phyloP scores from a whole-genome alignment of 2,329 filamentous ascomycete species.

The Torrubiella hemipterigena region DNA sequence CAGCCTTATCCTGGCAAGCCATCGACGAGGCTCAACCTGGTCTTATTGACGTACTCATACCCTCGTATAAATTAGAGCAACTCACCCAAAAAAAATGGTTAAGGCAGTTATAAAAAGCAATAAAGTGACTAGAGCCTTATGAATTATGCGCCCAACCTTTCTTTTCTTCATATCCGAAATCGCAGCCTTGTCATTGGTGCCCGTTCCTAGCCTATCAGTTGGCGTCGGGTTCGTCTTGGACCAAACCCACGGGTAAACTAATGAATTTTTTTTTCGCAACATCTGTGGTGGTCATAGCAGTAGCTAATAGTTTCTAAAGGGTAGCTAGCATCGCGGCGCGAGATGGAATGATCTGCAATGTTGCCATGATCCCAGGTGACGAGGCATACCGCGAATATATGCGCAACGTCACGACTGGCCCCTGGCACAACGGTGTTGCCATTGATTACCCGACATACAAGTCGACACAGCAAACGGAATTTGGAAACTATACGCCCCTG shows the following conservation, averaged over 20 bases:
- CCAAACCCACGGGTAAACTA: background rate
- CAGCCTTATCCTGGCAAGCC: no score
- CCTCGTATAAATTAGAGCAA: no score
- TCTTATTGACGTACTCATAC: no score
- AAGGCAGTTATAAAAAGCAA: no score
- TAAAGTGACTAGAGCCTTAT: no score
- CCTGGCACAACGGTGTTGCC: background rate
- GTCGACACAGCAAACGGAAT: background rate
- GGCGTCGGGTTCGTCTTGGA: background rate
- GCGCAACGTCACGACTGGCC: background rate
- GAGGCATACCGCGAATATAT: background rate
- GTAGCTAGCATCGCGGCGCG: background rate
- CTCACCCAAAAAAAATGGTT: no score
- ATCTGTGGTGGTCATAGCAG: background rate
- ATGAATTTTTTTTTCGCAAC: background rate
- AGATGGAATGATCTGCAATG: background rate
- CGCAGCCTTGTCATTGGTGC: no score
- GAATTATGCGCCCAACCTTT: no score
- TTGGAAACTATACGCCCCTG: background rate
- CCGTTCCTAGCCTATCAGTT: no score
- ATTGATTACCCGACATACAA: background rate
- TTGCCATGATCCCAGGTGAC: background rate
- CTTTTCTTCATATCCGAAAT: no score
- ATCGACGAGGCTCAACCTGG: no score
- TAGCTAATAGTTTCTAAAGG: background rate